These are phyloP conservation scores for Alternaria conjuncta DNA, from an alignment of 2,329 filamentous ascomycete species.

Conservation along the genomic window DNA sequence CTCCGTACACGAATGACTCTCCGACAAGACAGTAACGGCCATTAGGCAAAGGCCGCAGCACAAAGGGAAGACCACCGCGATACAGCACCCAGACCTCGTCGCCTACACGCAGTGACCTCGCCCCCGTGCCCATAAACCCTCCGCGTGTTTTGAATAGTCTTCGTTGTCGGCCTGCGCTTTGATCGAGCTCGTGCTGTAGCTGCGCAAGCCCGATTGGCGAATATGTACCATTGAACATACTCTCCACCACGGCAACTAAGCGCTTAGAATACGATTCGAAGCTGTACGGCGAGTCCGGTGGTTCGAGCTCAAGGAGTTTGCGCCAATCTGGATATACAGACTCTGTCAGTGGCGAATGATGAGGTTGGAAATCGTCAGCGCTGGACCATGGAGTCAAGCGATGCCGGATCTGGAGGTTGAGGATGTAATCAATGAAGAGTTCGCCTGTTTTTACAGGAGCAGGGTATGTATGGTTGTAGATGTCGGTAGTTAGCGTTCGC, in stretches of 20 bases:
- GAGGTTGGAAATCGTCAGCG: constrained; percentile 32
- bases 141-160: constrained; percentile 28
- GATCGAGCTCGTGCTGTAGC: constrained; percentile 36
- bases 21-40: constrained; percentile 29
- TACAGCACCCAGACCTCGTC: constrained; percentile 32
- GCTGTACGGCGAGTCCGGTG: constrained; percentile 21
- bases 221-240: constrained; percentile 38
- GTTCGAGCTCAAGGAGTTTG: constrained; percentile 29
- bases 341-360: constrained; percentile 32
- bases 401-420: constrained; percentile 37
- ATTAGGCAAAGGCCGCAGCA: constrained; percentile 21
- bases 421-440: constrained; percentile 36
- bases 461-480: constrained; percentile 27
- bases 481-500: constrained; percentile 34
- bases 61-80: constrained; percentile 21
- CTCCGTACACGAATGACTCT: constrained; percentile 34
- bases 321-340: constrained; percentile 37
- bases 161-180: constrained; percentile 28
- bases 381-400: constrained; percentile 36
- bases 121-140: constrained; percentile 30
- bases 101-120: constrained; percentile 23
- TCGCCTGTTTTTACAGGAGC: constrained; percentile 20
- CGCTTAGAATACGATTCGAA: constrained; percentile 24
- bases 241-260: constrained; percentile 24
- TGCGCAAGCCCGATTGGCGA: constrained; percentile 34